Percentiles rank a stretch among this genome's conserved stretches.
Evolutionary conservation across 331 rosid genomes (phyloP).

Genomic region (Erythrophleum ivorense): DNA sequence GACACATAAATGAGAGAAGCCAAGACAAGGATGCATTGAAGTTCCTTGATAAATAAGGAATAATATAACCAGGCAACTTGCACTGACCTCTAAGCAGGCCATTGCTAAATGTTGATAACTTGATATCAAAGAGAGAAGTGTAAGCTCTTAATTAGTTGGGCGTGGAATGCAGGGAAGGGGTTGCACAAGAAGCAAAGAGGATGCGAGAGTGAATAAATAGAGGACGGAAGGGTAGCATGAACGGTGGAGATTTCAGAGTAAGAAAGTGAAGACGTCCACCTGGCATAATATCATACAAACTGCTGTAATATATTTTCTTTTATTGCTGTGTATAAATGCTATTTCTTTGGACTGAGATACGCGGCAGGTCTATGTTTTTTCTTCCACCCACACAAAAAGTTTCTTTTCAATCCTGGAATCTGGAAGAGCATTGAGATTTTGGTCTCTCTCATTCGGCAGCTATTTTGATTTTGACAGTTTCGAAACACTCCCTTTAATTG

Average conservation of each 20-base stretch:
- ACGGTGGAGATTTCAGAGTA: conserved; percentile 58
- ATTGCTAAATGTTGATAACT: conserved; percentile 49
- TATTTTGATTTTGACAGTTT: conserved; percentile 32
- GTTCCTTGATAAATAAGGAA: not conserved
- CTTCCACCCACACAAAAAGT: conserved; percentile 40
- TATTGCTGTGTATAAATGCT: conserved; percentile 5
- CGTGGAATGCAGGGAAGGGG: conserved; percentile 21
- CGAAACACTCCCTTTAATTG: too few relatives aligned
- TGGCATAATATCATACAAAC: conserved; percentile 41
- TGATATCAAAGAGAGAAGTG: not conserved
- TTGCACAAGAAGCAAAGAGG: conserved; percentile 48
- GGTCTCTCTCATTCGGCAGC: conserved; percentile 10
- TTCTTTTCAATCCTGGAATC: conserved; percentile 16
- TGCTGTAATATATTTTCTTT: not conserved
- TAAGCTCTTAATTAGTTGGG: conserved; percentile 10
- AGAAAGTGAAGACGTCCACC: conserved; percentile 51
- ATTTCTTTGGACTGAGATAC: conserved; percentile 53
- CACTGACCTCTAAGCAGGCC: conserved; percentile 59
- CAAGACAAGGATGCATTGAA: too few relatives aligned
- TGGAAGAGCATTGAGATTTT: not conserved
- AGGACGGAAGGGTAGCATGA: conserved; percentile 35
- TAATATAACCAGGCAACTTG: not conserved
- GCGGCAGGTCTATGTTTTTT: conserved; percentile 41
- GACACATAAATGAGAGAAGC: not conserved
- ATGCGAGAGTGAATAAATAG: conserved; percentile 55